Conservation (phyloP, 805 yeast genomes). For the Starmera dryadoides region DNA sequence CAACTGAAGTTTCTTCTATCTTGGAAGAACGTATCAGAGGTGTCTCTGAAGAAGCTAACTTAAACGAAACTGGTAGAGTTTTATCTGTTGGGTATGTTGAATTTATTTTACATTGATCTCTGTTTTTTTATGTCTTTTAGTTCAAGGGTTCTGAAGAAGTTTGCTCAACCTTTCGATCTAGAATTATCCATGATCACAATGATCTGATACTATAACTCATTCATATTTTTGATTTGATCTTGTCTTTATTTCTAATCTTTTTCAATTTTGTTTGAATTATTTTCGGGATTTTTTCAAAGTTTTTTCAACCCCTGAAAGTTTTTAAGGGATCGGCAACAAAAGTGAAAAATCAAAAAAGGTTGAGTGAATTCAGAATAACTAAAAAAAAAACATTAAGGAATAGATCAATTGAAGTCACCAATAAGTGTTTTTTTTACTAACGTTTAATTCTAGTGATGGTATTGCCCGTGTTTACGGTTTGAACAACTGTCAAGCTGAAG, state of each 20-base stretch:
- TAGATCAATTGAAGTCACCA: too few relatives aligned
- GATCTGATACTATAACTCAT: neutral
- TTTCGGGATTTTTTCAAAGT: conserved; percentile 3
- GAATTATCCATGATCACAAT: too few relatives aligned
- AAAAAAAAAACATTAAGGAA: too few relatives aligned
- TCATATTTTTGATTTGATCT: neutral
- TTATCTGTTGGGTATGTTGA: conserved; percentile 88
- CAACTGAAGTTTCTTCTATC: conserved; percentile 98
- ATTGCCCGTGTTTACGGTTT: conserved; percentile 99
- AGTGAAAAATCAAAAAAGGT: neutral
- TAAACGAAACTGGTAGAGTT: conserved; percentile 99
- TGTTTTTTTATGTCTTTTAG: neutral
- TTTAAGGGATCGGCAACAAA: neutral
- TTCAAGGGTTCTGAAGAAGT: too few relatives aligned
- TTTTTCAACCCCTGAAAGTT: conserved; percentile 7
- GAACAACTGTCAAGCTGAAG: conserved; percentile 99
- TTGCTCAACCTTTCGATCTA: too few relatives aligned
- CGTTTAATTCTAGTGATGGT: conserved; percentile 78
- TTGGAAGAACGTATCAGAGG: conserved; percentile 99
- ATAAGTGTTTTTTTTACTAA: conserved; percentile 34
- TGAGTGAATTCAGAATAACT: too few relatives aligned
- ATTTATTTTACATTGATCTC: neutral
- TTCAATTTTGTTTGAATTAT: neutral
- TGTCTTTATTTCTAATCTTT: neutral
- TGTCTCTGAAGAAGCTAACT: conserved; percentile 93